Conservation (phyloP, 352 stramenopile species). For the Pythium biforme region DNA sequence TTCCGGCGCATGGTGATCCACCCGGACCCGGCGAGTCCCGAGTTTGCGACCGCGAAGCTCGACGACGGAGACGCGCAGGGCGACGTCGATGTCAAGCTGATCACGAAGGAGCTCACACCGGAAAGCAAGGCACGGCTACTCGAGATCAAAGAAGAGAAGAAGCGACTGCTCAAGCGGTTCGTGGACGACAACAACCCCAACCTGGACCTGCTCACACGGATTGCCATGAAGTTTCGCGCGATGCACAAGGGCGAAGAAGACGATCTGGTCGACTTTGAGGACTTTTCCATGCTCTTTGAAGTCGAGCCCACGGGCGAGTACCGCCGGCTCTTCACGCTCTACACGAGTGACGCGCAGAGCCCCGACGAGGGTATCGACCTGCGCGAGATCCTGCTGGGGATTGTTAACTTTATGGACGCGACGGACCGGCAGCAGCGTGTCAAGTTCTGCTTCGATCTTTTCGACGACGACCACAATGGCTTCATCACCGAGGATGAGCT, state of each 20-base stretch:
- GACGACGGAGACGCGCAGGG: constrained; percentile 23
- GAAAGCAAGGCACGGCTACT: constrained; percentile 54
- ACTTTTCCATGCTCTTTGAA: constrained; percentile 84
- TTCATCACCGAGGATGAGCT: constrained; percentile 91
- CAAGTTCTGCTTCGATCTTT: constrained; percentile 94
- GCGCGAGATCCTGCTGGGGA: constrained; percentile 88
- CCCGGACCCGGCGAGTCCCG: constrained; percentile 77
- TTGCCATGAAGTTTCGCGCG: constrained; percentile 56
- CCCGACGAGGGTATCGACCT: constrained; percentile 73
- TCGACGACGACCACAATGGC: constrained; percentile 91
- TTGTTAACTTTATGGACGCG: constrained; percentile 87
- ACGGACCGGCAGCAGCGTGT: constrained; percentile 81
- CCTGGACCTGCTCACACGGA: constrained; percentile 58
- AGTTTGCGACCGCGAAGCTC: constrained; percentile 57
- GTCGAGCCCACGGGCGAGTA: constrained; percentile 89
- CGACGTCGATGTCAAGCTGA: constrained; percentile 32
- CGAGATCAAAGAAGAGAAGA: constrained; percentile 73
- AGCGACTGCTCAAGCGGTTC: constrained; percentile 65
- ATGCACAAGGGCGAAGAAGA: constrained; percentile 44
- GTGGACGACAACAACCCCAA: constrained; percentile 65
- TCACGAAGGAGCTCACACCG: constrained; percentile 34
- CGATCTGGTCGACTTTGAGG: constrained; percentile 58
- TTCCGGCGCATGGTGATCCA: constrained; percentile 90
- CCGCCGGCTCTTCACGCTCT: constrained; percentile 84
- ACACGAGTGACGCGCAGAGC: constrained; percentile 63